Evolutionary conservation across 495 filamentous ascomycete species (phyloP).

Genomic region (Platismatia glauca): DNA sequence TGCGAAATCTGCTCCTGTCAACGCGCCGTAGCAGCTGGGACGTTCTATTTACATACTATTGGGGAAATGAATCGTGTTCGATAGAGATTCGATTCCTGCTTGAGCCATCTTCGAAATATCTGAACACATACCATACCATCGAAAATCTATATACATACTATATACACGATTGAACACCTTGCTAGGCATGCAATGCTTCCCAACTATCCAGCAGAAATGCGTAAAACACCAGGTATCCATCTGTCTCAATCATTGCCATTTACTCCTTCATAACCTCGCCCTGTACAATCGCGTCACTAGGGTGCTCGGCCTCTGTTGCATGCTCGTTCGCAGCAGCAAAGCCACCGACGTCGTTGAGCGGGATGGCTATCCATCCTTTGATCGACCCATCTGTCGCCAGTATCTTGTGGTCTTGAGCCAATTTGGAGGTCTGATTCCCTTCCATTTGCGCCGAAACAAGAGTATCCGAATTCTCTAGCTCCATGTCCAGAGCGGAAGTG

Average conservation of each 20-base stretch:
- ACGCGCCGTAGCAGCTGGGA: background rate
- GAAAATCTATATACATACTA: background rate
- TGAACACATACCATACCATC: background rate
- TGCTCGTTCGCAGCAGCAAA: conserved; percentile 1
- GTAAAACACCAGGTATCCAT: background rate
- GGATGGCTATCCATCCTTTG: conserved; percentile 22
- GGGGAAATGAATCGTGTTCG: background rate
- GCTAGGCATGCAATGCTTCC: background rate
- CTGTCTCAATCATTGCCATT: background rate
- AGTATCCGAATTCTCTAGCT: conserved; percentile 9
- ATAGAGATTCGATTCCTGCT: background rate
- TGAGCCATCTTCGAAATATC: background rate
- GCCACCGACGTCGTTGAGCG: background rate
- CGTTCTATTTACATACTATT: background rate
- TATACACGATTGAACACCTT: background rate
- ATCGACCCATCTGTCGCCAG: conserved; percentile 18
- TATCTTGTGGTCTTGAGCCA: conserved; percentile 18
- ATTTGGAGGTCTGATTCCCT: background rate
- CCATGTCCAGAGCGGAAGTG: conserved; percentile 42
- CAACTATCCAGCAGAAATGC: background rate
- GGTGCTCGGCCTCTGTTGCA: background rate
- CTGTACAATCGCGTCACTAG: conserved; percentile 8
- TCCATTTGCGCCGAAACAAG: background rate
- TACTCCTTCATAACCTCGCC: conserved; percentile 11
- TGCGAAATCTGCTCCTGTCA: background rate